Percentiles rank a stretch among this genome's conserved stretches.
Conservation (phyloP, 2,329 filamentous ascomycete genomes). For the Trichophaea hybrida region DNA sequence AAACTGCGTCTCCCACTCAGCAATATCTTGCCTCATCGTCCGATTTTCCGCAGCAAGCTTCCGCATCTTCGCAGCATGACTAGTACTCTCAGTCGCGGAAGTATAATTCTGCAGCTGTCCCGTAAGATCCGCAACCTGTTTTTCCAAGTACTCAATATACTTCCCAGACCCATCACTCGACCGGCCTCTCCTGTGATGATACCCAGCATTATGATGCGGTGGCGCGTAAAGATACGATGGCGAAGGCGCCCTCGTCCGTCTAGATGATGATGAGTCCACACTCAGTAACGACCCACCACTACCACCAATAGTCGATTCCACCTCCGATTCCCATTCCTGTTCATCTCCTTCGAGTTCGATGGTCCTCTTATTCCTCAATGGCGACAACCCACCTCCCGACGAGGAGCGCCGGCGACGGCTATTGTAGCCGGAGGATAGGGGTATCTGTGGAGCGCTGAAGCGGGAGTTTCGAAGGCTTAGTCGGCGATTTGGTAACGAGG, state of each 20-base stretch:
- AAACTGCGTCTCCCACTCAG: constrained; percentile 26
- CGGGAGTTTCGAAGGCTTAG: constrained; percentile 20
- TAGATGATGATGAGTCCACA: not conserved
- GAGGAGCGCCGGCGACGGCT: not conserved
- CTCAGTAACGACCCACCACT: not conserved
- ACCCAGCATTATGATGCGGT: not conserved
- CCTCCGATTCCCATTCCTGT: constrained; percentile 15
- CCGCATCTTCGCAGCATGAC: constrained; percentile 21
- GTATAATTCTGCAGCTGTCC: constrained; percentile 23
- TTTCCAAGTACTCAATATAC: constrained; percentile 27
- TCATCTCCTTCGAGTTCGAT: not conserved
- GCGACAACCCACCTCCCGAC: constrained; percentile 3
- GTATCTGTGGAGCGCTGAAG: constrained; percentile 8
- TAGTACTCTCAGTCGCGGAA: constrained; percentile 10
- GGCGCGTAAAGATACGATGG: not conserved
- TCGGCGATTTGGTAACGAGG: constrained; percentile 17
- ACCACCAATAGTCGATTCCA: not conserved
- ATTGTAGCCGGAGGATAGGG: not conserved
- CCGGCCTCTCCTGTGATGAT: not conserved
- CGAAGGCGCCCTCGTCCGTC: not conserved
- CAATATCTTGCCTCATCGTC: constrained; percentile 19
- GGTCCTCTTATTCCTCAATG: not conserved
- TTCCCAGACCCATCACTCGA: constrained; percentile 11
- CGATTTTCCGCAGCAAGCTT: constrained; percentile 18
- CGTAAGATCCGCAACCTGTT: constrained; percentile 22